A percentile compares a stretch with the other conserved stretches of the same genome.
phyloP scores from a whole-genome alignment of 164 flowering plant genomes.

The Macadamia tetraphylla region DNA sequence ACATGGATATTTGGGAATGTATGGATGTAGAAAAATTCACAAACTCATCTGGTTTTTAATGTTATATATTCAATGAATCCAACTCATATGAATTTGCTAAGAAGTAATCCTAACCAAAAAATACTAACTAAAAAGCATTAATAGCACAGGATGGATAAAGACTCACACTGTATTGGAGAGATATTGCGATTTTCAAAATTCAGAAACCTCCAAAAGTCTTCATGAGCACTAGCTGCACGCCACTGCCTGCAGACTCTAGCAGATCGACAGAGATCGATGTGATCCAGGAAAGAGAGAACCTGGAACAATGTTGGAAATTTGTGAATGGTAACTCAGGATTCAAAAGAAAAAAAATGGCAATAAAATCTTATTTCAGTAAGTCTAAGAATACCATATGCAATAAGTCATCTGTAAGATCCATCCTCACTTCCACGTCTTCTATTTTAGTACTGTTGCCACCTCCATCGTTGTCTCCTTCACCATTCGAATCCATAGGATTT shows the following conservation, averaged over 20 bases:
- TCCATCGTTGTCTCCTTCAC: constrained; percentile 26
- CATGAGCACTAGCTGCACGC: constrained; percentile 89
- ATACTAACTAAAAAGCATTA: neutral
- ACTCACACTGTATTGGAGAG: constrained; percentile 68
- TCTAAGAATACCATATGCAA: constrained; percentile 70
- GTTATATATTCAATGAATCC: too few relatives aligned
- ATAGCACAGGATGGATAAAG: neutral
- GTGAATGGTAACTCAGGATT: neutral
- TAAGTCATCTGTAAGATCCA: constrained; percentile 95
- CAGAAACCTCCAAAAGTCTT: constrained; percentile 91
- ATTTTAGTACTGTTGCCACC: constrained; percentile 19
- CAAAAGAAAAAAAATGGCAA: neutral
- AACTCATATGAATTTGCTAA: too few relatives aligned
- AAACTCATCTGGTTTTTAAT: too few relatives aligned
- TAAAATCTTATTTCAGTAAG: neutral
- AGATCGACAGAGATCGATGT: constrained; percentile 68
- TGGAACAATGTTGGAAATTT: constrained; percentile 16
- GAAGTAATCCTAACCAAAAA: neutral
- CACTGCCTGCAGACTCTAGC: constrained; percentile 95
- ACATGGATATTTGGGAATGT: too few relatives aligned
- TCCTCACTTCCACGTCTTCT: constrained; percentile 57
- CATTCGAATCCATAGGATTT: constrained; percentile 21
- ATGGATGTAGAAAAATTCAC: neutral
- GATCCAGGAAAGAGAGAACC: constrained; percentile 95
- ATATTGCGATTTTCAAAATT: constrained; percentile 74